Conservation (phyloP, 1,284 basidiomycete species). For the Cutaneotrichosporon mucoides region DNA sequence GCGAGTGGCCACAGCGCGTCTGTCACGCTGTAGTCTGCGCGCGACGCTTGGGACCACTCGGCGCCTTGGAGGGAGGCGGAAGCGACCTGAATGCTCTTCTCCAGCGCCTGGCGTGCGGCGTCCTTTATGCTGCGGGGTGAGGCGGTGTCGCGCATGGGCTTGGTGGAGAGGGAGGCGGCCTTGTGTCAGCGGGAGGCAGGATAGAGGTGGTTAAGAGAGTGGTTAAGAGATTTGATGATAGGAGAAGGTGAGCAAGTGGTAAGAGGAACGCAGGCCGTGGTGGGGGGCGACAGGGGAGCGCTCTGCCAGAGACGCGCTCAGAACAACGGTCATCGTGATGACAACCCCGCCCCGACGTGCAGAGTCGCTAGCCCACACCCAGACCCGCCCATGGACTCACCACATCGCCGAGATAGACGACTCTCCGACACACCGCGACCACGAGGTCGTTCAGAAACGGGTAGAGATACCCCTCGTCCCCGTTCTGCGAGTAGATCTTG, state of each 20-base stretch:
- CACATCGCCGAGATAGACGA: conserved; percentile 8
- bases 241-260: too few species aligned
- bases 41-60: conserved; percentile 21
- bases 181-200: conserved; percentile 25
- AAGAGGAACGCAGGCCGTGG: too few species aligned
- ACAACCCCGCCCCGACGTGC: too few species aligned
- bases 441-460: conserved; percentile 35
- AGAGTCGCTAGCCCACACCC: too few species aligned
- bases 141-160: conserved; percentile 24
- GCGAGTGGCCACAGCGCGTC: conserved; percentile 39
- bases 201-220: conserved; percentile 25
- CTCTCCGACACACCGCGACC: conserved; percentile 10
- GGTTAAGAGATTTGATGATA: too few species aligned
- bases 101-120: conserved; percentile 38
- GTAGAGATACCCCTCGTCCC: conserved; percentile 25
- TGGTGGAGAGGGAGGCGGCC: conserved; percentile 30
- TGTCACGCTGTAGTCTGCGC: conserved; percentile 21
- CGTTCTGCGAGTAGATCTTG: conserved; percentile 28
- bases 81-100: conserved; percentile 33
- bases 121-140: conserved; percentile 39
- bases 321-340: not conserved
- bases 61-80: conserved; percentile 17
- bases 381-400: not conserved
- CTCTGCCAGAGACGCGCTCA: too few species aligned
- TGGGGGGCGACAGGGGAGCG: too few species aligned